Percentiles rank a stretch among this genome's conserved stretches.
phyloP scores from a whole-genome alignment of 176 grass and related monocot genomes.

The Aegilops sharonensis region DNA sequence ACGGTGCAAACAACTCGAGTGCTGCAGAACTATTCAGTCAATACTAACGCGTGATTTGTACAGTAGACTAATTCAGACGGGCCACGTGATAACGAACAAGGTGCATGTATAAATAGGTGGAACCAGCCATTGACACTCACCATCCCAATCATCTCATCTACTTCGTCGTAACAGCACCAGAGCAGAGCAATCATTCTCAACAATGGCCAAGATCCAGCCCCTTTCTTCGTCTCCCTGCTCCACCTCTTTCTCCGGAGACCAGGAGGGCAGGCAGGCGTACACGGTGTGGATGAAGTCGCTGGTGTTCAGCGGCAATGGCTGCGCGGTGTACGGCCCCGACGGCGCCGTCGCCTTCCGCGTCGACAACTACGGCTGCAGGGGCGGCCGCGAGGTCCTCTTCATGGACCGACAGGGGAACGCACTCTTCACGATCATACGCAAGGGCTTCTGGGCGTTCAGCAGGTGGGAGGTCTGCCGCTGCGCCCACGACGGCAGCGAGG shows the following conservation, averaged over 20 bases:
- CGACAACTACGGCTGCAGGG: slow-evolving; percentile 71
- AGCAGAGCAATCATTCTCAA: not conserved
- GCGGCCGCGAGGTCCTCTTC: slow-evolving; percentile 50
- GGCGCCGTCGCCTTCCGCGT: slow-evolving; percentile 64
- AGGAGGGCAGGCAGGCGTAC: slow-evolving; percentile 5
- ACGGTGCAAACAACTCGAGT: slow-evolving; percentile 9
- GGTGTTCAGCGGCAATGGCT: slow-evolving; percentile 68
- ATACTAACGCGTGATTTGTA: slow-evolving; percentile 9
- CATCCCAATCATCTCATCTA: not conserved
- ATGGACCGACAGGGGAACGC: slow-evolving; percentile 61
- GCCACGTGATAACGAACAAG: not conserved
- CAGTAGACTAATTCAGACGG: not conserved
- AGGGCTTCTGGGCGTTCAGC: slow-evolving; percentile 34
- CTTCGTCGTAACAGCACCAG: not conserved
- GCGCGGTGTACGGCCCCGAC: slow-evolving; percentile 67
- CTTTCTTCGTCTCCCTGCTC: not conserved
- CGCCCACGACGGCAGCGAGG: not conserved
- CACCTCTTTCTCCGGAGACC: not conserved
- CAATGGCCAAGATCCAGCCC: slow-evolving; percentile 50
- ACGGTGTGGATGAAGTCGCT: slow-evolving; percentile 93
- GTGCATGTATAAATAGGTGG: not conserved
- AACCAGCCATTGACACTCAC: not conserved
- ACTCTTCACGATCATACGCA: slow-evolving; percentile 50
- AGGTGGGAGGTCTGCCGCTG: slow-evolving; percentile 32
- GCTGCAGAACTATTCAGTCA: not conserved